phyloP scores from a whole-genome alignment of 2,329 filamentous ascomycete genomes.

The Aspergillus ochraceus region DNA sequence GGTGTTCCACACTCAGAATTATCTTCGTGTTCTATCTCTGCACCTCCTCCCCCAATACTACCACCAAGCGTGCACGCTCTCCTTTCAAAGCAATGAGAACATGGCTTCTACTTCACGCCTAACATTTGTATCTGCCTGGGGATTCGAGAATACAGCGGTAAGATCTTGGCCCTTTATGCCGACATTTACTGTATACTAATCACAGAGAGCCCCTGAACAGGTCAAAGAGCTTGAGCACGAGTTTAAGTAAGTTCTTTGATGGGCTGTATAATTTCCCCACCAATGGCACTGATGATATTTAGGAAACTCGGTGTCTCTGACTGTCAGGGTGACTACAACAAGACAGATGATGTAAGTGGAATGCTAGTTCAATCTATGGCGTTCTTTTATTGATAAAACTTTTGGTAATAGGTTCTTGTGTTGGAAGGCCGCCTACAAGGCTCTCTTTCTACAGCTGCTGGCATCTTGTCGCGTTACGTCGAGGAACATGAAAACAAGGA shows the following conservation, averaged over 20 bases:
- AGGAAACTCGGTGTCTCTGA: constrained; percentile 12
- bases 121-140: constrained; percentile 34
- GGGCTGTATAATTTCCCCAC: neutral
- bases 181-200: constrained; percentile 5
- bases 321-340: constrained; percentile 24
- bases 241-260: constrained; percentile 20
- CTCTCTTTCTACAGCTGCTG: constrained; percentile 11
- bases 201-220: constrained; percentile 10
- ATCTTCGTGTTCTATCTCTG: neutral
- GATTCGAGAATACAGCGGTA: constrained; percentile 33
- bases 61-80: neutral
- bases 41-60: neutral
- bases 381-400: neutral
- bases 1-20: too few species aligned
- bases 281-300: constrained; percentile 3
- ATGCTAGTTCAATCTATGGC: too few species aligned
- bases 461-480: constrained; percentile 23
- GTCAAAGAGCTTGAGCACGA: constrained; percentile 24
- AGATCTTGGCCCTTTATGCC: neutral
- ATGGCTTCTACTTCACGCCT: constrained; percentile 23
- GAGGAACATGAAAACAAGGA: constrained; percentile 32
- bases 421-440: constrained; percentile 22
- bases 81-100: neutral
- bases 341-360: constrained; percentile 23
- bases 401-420: constrained; percentile 23